Evolutionary conservation across 2,329 filamentous ascomycete genomes (phyloP), one percentile per base, ranked within the genome.

Genomic region (Ceratocystis huliohia): DNA sequence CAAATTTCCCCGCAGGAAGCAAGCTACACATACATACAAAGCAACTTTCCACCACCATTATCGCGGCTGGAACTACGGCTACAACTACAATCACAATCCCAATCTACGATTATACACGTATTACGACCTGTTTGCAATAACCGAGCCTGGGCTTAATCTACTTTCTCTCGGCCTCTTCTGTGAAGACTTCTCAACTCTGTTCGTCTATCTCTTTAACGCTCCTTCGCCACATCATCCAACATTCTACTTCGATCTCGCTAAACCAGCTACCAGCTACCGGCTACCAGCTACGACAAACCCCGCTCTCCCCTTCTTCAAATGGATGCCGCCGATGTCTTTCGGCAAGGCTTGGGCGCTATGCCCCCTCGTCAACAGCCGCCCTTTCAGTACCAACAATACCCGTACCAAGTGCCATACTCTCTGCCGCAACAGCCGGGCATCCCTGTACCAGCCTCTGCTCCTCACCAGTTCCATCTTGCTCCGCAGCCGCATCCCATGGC

Each of bases 291-390:
- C 17, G 57, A 37, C 37, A 33, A 5, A 8, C n/a, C n/a, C 59
- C 41, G 15, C 53, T 4, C 25, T 13, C 53, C 15, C 53, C 8
- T 28, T 20, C 46, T 53, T 15, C 33, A 70, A 68, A 87, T 87
- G 84, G 82, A 87, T 73, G 78, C 81, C 70, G 78, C 80, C 69
- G 79, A 81, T 72, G 78, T 85, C 72, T 84, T 85, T 71, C 82
- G 81, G 70, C 83, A 83, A 73, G 83, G 81, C 72, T 77, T 84
- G 68, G 78, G 77, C 71, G 71, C 73, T 74, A 73, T 66, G 66
- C 69, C 69, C 41, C 69, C 48, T 57, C 67, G 62, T 28, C 67
- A 68, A 56, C 67, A 68, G 59, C 61, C 53, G 13, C 67, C 67
- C 20, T 65, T 63, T 15, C 67, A 68, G 53, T 66, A 61, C 30